Evolutionary conservation across 257 asterid genomes (phyloP).

Genomic region (Solanum phureja): DNA sequence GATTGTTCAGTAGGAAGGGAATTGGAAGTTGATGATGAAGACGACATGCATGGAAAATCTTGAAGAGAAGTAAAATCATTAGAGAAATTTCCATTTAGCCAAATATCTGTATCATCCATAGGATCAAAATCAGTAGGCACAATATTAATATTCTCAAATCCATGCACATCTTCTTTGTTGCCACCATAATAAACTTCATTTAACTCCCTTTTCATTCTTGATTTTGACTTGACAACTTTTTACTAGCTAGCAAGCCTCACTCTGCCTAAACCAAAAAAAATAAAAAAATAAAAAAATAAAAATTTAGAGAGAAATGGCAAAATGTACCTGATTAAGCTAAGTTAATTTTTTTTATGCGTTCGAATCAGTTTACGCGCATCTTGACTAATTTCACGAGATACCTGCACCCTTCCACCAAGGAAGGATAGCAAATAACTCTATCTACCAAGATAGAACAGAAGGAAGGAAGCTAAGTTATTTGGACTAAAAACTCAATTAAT

Average conservation of each 20-base stretch:
- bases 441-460: neutral
- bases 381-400: neutral
- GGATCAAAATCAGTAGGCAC: constrained; percentile 10
- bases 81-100: constrained; percentile 38
- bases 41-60: constrained; percentile 47
- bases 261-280: neutral
- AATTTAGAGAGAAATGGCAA: neutral
- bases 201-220: neutral
- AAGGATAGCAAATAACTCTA: neutral
- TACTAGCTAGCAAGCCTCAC: neutral
- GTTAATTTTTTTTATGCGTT: neutral
- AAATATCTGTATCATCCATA: constrained; percentile 37
- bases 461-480: neutral
- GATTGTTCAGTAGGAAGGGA: constrained; percentile 19
- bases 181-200: neutral
- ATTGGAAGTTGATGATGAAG: constrained; percentile 29
- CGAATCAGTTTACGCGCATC: no score
- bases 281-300: no score
- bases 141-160: neutral
- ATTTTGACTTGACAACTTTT: neutral
- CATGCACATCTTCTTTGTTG: constrained; percentile 11
- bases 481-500: neutral
- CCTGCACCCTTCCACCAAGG: neutral
- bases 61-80: constrained; percentile 58
- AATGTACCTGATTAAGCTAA: neutral